A percentile compares a stretch with the other conserved stretches of the same genome.
These are phyloP conservation scores for Erigeron canadensis DNA, from an alignment of 129 eudicot species.

Conservation along the genomic window DNA sequence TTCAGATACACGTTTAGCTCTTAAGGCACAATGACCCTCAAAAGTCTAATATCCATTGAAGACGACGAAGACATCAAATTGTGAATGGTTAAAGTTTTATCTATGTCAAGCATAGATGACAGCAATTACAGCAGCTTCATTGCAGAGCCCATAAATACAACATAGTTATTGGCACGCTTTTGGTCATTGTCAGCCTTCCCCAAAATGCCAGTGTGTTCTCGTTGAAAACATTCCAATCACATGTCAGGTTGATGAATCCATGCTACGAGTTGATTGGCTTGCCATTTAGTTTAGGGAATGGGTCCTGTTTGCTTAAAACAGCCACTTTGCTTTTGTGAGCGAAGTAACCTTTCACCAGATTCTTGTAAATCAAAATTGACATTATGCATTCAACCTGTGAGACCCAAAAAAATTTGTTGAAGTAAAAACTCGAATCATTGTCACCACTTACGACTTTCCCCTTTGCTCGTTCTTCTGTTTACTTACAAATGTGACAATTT, in stretches of 20 bases:
- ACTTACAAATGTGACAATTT: too few relatives aligned
- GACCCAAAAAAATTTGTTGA: not conserved
- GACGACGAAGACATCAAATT: too few relatives aligned
- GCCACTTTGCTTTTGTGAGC: conserved; percentile 97
- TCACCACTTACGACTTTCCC: not conserved
- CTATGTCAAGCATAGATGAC: too few relatives aligned
- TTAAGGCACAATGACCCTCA: too few relatives aligned
- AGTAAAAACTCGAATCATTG: not conserved
- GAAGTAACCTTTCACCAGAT: conserved; percentile 89
- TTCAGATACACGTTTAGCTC: too few relatives aligned
- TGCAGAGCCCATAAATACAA: too few relatives aligned
- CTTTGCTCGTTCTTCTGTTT: not conserved
- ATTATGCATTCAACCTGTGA: conserved; percentile 92
- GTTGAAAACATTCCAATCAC: not conserved
- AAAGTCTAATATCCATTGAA: too few relatives aligned
- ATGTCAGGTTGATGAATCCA: not conserved
- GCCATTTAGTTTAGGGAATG: conserved; percentile 85
- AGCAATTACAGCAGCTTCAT: too few relatives aligned
- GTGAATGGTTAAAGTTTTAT: too few relatives aligned
- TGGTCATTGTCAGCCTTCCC: too few relatives aligned
- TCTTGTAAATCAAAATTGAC: conserved; percentile 83
- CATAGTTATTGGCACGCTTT: too few relatives aligned
- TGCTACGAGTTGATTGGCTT: conserved; percentile 73
- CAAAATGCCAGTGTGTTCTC: not conserved
- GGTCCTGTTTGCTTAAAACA: conserved; percentile 94